Percentiles rank a stretch among this genome's conserved stretches.
Evolutionary conservation across 2,329 filamentous ascomycete species (phyloP).

Genomic region (Aureobasidium pullulans): DNA sequence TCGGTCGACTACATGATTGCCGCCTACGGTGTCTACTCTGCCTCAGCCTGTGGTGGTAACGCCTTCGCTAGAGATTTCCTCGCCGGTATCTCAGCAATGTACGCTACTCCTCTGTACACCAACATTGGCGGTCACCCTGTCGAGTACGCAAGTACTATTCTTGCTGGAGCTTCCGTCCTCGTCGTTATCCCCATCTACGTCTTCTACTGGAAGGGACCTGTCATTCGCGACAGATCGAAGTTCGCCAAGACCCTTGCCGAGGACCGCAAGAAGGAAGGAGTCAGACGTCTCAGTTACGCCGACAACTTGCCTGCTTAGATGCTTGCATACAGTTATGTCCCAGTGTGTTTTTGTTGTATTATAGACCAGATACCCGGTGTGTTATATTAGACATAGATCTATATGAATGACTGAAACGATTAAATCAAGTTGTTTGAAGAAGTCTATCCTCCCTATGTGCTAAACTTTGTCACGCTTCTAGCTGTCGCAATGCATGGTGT

Average conservation of each 20-base stretch:
- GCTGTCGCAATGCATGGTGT: no score
- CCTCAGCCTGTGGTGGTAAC: constrained; percentile 68
- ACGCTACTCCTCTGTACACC: constrained; percentile 48
- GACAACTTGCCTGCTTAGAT: constrained; percentile 5
- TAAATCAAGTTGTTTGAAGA: no score
- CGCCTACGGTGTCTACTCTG: constrained; percentile 64
- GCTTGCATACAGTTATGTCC: not conserved
- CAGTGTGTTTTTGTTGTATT: not conserved
- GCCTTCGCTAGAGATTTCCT: constrained; percentile 67
- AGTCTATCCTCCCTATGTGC: no score
- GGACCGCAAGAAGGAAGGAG: constrained; percentile 23
- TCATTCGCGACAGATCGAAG: constrained; percentile 40
- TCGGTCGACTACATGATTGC: constrained; percentile 58
- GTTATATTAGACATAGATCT: no score
- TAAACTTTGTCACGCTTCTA: no score
- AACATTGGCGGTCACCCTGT: constrained; percentile 23
- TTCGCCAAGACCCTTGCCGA: constrained; percentile 40
- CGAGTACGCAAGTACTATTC: constrained; percentile 47
- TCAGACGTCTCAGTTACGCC: constrained; percentile 13
- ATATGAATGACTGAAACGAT: no score
- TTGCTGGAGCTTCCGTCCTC: constrained; percentile 43
- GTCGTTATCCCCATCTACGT: constrained; percentile 48
- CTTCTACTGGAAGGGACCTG: constrained; percentile 48
- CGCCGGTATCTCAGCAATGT: constrained; percentile 63
- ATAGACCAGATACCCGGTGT: no score